Percentiles rank a stretch among this genome's conserved stretches.
These are phyloP conservation scores for Claviceps sp. DNA, from an alignment of 2,329 filamentous ascomycete species.

Conservation along the genomic window DNA sequence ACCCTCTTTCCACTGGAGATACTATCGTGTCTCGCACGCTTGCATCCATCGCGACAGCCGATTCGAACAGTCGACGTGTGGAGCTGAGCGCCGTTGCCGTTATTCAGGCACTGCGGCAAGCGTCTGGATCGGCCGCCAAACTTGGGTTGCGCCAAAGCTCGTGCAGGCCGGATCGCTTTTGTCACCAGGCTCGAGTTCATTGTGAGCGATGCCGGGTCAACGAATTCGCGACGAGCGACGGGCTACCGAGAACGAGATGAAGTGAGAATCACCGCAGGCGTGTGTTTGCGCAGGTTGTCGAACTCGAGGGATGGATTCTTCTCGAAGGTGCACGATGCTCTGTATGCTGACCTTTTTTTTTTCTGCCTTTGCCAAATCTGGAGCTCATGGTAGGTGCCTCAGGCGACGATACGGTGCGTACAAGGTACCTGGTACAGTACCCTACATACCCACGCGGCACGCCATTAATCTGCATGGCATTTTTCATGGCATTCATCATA, in stretches of 20 bases:
- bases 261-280: not conserved
- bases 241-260: constrained; percentile 1
- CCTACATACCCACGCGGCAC: too few relatives aligned
- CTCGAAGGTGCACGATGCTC: constrained; percentile 2
- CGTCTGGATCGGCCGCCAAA: constrained; percentile 23
- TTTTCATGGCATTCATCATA: too few relatives aligned
- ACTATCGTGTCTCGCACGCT: constrained; percentile 8
- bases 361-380: constrained; percentile 13
- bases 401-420: constrained; percentile 15
- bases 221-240: constrained; percentile 8
- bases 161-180: constrained; percentile 32
- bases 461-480: too few relatives aligned
- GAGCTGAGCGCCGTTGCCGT: constrained; percentile 22
- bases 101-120: constrained; percentile 26
- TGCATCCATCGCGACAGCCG: constrained; percentile 10
- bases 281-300: not conserved
- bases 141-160: constrained; percentile 30
- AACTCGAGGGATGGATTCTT: constrained; percentile 4
- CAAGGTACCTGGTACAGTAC: too few relatives aligned
- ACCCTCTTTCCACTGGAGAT: constrained; percentile 18
- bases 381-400: constrained; percentile 14
- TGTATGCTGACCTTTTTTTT: constrained; percentile 8
- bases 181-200: constrained; percentile 36
- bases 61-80: constrained; percentile 18
- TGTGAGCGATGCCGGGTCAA: constrained; percentile 16